Base-by-base conservation (phyloP, 331 rosid species). In the Malus hybrid region DNA sequence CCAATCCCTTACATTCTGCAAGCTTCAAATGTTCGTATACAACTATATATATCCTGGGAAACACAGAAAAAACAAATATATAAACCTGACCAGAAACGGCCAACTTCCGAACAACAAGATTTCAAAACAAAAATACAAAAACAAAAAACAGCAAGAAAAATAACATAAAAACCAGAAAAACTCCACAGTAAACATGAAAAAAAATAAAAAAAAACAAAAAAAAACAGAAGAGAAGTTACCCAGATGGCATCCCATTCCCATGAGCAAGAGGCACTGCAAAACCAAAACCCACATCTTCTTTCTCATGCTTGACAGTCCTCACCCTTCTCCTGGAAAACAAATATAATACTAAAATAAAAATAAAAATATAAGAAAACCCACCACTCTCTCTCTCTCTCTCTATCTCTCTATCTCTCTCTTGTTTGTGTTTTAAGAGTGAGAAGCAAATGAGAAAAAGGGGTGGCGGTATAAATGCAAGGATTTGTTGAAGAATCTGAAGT, bases 401-500 rank as follows among this genome's bases (percentile, higher is more conserved):
- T 61, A 36, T 33, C 6, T 59, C 39, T 24, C 24, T 24, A 24
- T 55, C 59, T 24, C 63, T 61, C 14, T 52, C 27, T 69, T 6
- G 14, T 75, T 9, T 65, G 9, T 22, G 33, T 15, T 24, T 27
- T 27, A 27, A 56, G 69, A 33, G 46, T 55, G 18, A 6, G 72
- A 32, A 33, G 39, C 61, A 36, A 50, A 55, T 66, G 67, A 76
- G 72, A 56, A 64, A 5, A 55, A 8, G 42, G 75, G 50, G 57
- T 36, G 50, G 76, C 18, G 73, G 22, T 80, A 81, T 84, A 81
- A 64, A 69, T 33, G 74, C 61, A 69, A 67, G 67, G 39, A 6
- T 1, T 55, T 44, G 36, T 13, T 70, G 44, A 60, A 83, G 97
- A 93, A 93, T 93, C 87, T 55, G 24, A 67, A 82, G 85, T 91